A percentile compares a stretch with the other conserved stretches of the same genome.
Evolutionary conservation across 306 rosid genomes (phyloP).

Genomic region (Urtica urens): DNA sequence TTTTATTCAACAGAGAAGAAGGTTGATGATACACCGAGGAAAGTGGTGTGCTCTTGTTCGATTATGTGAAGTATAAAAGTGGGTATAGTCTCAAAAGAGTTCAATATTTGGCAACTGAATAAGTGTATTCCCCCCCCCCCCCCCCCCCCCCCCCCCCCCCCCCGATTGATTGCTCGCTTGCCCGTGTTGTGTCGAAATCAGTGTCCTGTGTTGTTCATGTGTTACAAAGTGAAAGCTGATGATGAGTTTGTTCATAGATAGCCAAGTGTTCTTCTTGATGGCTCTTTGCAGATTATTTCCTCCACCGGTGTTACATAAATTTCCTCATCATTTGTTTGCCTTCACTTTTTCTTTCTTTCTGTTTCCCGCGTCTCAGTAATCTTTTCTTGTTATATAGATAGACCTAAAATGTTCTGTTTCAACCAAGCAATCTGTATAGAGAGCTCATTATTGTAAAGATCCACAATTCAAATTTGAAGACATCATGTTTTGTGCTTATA

Average conservation of each 20-base stretch:
- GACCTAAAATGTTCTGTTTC: slow-evolving; percentile 17
- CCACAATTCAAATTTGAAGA: slow-evolving; percentile 14
- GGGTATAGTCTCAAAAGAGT: slow-evolving; percentile 14
- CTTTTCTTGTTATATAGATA: neutral
- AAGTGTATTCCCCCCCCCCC: no score
- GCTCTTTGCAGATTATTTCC: slow-evolving; percentile 26
- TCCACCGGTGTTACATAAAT: slow-evolving; percentile 22
- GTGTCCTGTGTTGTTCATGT: slow-evolving; percentile 33
- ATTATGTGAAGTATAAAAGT: slow-evolving; percentile 51
- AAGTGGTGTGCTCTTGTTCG: slow-evolving; percentile 78
- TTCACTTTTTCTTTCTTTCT: slow-evolving; percentile 3
- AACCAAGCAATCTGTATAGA: slow-evolving; percentile 21
- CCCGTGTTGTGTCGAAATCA: slow-evolving; percentile 27
- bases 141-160: no score
- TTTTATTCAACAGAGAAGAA: slow-evolving; percentile 63
- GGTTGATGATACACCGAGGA: slow-evolving; percentile 72
- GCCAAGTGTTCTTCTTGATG: slow-evolving; percentile 31
- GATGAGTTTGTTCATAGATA: slow-evolving; percentile 39
- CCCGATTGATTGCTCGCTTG: no score
- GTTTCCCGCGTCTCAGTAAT: neutral
- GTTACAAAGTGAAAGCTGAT: slow-evolving; percentile 37
- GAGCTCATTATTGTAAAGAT: slow-evolving; percentile 24
- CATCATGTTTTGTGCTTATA: slow-evolving; percentile 6
- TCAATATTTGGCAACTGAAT: slow-evolving; percentile 30
- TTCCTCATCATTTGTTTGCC: slow-evolving; percentile 20